Base-by-base conservation (phyloP, 1,139 yeast genomes). In the Nakaseomyces uthaithaninus region DNA sequence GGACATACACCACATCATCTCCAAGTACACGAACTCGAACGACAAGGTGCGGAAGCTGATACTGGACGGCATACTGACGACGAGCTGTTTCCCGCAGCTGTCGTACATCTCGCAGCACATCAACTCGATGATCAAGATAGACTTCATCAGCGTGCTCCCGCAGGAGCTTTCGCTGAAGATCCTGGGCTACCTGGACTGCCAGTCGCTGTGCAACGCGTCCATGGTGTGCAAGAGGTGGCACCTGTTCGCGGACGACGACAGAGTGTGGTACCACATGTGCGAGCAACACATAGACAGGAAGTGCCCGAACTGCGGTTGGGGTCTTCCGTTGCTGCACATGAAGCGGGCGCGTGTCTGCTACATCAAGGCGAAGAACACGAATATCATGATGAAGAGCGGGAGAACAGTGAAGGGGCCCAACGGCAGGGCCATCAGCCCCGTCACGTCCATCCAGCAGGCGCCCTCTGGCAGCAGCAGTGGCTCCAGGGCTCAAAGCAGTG, bases 271-370 rank as follows among this genome's bases (percentile, higher is more conserved):
- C 60, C 87, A 91, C 52, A 82, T 91, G 91, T 91, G 98, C 61
- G 95, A 87, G 60, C 98, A 91, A 62, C 98, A 91, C 60, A 91
- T 91, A 44, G 98, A 91, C 63, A 71, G 94, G 45, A 91, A 91
- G 61, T 91, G 98, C 64, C 95, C 96, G 34, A 86, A 85, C 59
- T 91, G 98, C 67, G 98, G 98, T 9, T 91, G 98, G 98, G 98
- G 98, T 4, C 69, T 91, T 51, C 98, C 98, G 2, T 66, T 91
- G 46, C 75, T 91, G 75, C 86, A 80, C 52, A 82, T 82, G 80
- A 80, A 80, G 55, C 67, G 84, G 47, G 80, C 84, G 6, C 66
- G 85, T 47, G 46, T 43, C 38, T 45, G 49, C 19, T 51, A 46
- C 27, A 40, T 41, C 9, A 39, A 28, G 15, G 22, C 37, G 3